A percentile compares a stretch with the other conserved stretches of the same genome.
Evolutionary conservation across 2,329 filamentous ascomycete species (phyloP).

Genomic region (Neophaeococcomyces aloes): DNA sequence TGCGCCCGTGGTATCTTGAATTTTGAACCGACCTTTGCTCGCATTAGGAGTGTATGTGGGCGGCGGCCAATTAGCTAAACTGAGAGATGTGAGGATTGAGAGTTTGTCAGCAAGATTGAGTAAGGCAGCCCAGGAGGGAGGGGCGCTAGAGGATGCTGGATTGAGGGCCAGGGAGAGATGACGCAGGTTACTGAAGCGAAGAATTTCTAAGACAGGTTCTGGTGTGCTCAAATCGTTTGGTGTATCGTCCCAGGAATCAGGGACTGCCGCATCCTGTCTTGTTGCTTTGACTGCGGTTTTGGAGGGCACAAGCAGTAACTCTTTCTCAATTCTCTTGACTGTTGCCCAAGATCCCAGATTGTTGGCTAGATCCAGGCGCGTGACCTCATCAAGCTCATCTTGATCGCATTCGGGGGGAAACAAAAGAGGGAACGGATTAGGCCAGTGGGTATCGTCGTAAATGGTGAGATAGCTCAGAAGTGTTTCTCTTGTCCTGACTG

Average conservation of each 20-base stretch:
- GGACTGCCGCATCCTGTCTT: conserved; percentile 12
- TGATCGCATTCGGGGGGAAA: conserved; percentile 28
- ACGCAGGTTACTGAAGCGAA: conserved; percentile 43
- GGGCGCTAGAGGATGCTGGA: conserved; percentile 25
- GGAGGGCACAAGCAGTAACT: conserved; percentile 29
- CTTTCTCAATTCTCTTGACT: conserved; percentile 38
- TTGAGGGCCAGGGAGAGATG: conserved; percentile 50
- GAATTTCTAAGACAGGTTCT: conserved; percentile 18
- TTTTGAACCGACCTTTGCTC: conserved; percentile 18
- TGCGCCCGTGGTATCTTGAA: conserved; percentile 9
- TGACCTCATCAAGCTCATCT: conserved; percentile 31
- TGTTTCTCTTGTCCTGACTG: conserved; percentile 40
- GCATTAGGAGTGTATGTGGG: conserved; percentile 49
- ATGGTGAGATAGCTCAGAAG: conserved; percentile 47
- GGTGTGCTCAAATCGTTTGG: conserved; percentile 15
- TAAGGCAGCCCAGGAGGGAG: conserved; percentile 46
- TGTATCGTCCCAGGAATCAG: conserved; percentile 34
- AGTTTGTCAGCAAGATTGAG: conserved; percentile 43
- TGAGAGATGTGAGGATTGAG: conserved; percentile 51
- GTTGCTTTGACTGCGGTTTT: conserved; percentile 3
- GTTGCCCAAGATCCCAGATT: conserved; percentile 41
- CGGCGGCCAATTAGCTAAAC: conserved; percentile 51
- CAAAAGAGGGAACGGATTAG: conserved; percentile 40
- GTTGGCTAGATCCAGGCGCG: conserved; percentile 43
- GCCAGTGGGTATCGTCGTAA: conserved; percentile 35